These are phyloP conservation scores for Nakazawaea populi DNA, from an alignment of 805 yeast species.

Conservation along the genomic window DNA sequence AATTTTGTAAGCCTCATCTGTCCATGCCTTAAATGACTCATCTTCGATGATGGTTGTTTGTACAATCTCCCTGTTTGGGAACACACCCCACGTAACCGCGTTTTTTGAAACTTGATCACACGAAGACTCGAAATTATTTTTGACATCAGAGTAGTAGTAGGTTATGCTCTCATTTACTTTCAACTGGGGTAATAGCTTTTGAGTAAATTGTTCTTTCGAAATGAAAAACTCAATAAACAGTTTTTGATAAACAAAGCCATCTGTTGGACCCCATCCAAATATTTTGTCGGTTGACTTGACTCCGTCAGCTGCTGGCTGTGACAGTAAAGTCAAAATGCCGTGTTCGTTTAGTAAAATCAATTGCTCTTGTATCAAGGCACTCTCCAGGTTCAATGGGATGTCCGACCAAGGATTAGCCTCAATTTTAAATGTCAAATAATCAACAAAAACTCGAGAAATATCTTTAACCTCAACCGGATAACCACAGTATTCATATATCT, in stretches of 20 bases:
- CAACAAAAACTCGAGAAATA: slow-evolving; percentile 58
- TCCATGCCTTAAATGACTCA: slow-evolving; percentile 93
- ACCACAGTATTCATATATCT: slow-evolving; percentile 78
- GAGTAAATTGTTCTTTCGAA: slow-evolving; percentile 66
- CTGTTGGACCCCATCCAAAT: slow-evolving; percentile 96
- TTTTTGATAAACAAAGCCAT: slow-evolving; percentile 88
- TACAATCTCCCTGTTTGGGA: slow-evolving; percentile 82
- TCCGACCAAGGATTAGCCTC: slow-evolving; percentile 91
- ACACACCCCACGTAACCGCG: slow-evolving; percentile 98
- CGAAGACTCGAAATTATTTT: slow-evolving; percentile 47
- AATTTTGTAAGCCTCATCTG: slow-evolving; percentile 87
- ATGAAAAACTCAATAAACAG: slow-evolving; percentile 88
- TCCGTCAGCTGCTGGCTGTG: slow-evolving; percentile 92
- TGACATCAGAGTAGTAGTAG: slow-evolving; percentile 67
- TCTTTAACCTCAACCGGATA: slow-evolving; percentile 57
- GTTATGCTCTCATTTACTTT: slow-evolving; percentile 48
- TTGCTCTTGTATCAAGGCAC: slow-evolving; percentile 89
- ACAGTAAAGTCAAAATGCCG: slow-evolving; percentile 82
- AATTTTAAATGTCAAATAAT: slow-evolving; percentile 68
- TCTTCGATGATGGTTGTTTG: slow-evolving; percentile 91
- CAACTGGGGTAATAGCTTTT: slow-evolving; percentile 45
- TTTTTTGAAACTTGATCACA: slow-evolving; percentile 42
- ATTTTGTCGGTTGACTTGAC: slow-evolving; percentile 74
- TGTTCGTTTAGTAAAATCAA: slow-evolving; percentile 68
- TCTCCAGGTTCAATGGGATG: slow-evolving; percentile 78